These are phyloP conservation scores for Boletus sp. DNA, from an alignment of 1,284 basidiomycete species.

Conservation along the genomic window DNA sequence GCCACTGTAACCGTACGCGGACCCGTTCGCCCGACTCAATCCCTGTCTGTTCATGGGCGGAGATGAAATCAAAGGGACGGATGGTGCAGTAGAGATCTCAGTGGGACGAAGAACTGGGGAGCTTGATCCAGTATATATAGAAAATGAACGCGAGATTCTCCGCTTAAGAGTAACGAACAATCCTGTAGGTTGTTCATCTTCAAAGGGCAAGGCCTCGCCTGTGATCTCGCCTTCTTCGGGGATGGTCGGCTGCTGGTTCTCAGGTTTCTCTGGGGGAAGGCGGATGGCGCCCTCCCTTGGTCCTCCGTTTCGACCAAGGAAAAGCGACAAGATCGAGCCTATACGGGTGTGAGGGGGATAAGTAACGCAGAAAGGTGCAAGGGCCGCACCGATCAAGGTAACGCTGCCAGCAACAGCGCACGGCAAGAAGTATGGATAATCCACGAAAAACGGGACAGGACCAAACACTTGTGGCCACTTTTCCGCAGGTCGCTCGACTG, in stretches of 20 bases:
- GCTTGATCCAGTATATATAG: conserved; percentile 48
- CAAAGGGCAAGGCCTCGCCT: conserved; percentile 46
- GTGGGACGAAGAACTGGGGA: conserved; percentile 36
- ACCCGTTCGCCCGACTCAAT: conserved; percentile 63
- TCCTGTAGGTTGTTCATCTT: conserved; percentile 43
- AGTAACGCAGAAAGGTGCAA: background rate
- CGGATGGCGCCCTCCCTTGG: conserved; percentile 82
- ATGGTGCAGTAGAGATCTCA: conserved; percentile 41
- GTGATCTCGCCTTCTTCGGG: conserved; percentile 55
- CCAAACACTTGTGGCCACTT: conserved; percentile 83
- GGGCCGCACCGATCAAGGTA: conserved; percentile 64
- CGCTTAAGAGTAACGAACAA: conserved; percentile 41
- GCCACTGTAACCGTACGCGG: conserved; percentile 73
- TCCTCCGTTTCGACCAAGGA: conserved; percentile 89
- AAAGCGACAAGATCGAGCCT: conserved; percentile 85
- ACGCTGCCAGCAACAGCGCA: conserved; percentile 76
- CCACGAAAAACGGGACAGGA: conserved; percentile 64
- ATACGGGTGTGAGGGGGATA: conserved; percentile 1
- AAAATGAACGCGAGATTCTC: conserved; percentile 53
- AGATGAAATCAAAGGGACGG: conserved; percentile 49
- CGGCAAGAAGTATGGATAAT: conserved; percentile 91
- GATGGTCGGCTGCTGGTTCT: conserved; percentile 44
- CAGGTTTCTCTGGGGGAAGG: conserved; percentile 71
- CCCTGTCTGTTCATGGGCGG: conserved; percentile 43
- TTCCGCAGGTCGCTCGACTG: conserved; percentile 80